Evolutionary conservation across 2,329 filamentous ascomycete genomes (phyloP).

Genomic region (Pleurostoma richardsiae): DNA sequence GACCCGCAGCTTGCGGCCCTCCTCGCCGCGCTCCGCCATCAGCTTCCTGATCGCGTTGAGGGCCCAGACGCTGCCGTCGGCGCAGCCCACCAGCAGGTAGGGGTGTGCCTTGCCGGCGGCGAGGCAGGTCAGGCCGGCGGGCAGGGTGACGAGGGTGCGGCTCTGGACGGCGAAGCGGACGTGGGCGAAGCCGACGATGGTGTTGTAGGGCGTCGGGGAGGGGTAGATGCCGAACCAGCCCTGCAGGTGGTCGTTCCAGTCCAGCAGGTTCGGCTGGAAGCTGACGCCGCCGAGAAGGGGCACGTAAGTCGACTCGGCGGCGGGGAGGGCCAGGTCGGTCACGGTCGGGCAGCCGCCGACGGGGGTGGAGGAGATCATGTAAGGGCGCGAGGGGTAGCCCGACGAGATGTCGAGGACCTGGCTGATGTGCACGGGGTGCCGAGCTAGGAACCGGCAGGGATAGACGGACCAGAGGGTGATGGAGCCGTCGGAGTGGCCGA

Average conservation of each 20-base stretch:
- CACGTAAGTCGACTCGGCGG: constrained; percentile 47
- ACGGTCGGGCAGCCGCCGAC: constrained; percentile 48
- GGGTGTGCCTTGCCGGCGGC: constrained; percentile 46
- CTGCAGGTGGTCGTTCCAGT: constrained; percentile 50
- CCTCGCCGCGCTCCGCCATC: constrained; percentile 32
- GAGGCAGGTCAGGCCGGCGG: constrained; percentile 45
- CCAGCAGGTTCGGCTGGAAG: constrained; percentile 47
- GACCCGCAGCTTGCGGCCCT: constrained; percentile 34
- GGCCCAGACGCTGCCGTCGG: constrained; percentile 48
- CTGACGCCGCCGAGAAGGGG: constrained; percentile 39
- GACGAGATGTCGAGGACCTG: constrained; percentile 49
- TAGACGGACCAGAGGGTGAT: constrained; percentile 52
- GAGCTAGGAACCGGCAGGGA: constrained; percentile 41
- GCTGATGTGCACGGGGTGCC: constrained; percentile 48
- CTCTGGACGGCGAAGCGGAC: constrained; percentile 46
- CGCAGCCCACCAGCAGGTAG: constrained; percentile 46
- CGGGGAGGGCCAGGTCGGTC: constrained; percentile 47
- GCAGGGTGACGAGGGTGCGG: constrained; percentile 45
- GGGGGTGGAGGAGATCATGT: constrained; percentile 49
- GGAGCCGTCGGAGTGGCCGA: constrained; percentile 53
- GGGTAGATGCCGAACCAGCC: constrained; percentile 50
- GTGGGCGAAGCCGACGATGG: constrained; percentile 47
- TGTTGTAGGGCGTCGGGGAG: constrained; percentile 46
- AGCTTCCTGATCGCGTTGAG: constrained; percentile 39
- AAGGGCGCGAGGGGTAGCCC: constrained; percentile 51